Evolutionary conservation across 805 yeast species (phyloP).

Genomic region (Metschnikowia anglica): DNA sequence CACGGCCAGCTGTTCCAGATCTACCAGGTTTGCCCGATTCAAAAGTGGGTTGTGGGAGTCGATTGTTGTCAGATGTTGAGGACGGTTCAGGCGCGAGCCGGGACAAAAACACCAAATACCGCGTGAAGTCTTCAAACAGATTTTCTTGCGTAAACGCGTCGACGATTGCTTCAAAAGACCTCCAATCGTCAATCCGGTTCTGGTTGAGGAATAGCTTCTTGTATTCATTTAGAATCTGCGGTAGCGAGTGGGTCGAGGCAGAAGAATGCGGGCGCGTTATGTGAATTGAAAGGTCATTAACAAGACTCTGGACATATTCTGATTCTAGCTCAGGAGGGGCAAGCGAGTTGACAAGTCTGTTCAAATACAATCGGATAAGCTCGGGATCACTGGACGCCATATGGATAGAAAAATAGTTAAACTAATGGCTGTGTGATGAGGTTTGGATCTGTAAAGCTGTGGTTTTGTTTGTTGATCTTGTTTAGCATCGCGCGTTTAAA

Average conservation of each 20-base stretch:
- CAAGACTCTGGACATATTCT: slow-evolving; percentile 32
- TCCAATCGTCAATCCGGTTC: slow-evolving; percentile 33
- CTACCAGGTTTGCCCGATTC: not conserved
- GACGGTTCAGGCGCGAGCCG: slow-evolving; percentile 9
- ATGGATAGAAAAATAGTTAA: slow-evolving; percentile 2
- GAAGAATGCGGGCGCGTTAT: slow-evolving; percentile 6
- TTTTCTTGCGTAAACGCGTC: slow-evolving; percentile 30
- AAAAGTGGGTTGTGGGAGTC: not conserved
- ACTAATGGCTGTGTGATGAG: too few relatives aligned
- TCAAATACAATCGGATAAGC: slow-evolving; percentile 32
- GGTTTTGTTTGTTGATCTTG: slow-evolving; percentile 6
- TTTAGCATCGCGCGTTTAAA: slow-evolving; percentile 8
- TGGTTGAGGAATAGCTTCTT: slow-evolving; percentile 28
- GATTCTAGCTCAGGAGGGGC: slow-evolving; percentile 40
- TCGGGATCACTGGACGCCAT: slow-evolving; percentile 26
- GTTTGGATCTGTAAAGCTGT: slow-evolving; percentile 1
- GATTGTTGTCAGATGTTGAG: not conserved
- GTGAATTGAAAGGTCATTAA: slow-evolving; percentile 27
- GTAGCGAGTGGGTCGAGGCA: slow-evolving; percentile 18
- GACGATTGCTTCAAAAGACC: slow-evolving; percentile 30
- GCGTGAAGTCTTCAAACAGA: slow-evolving; percentile 33
- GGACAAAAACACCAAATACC: slow-evolving; percentile 35
- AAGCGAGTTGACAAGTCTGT: slow-evolving; percentile 36
- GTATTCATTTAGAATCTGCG: slow-evolving; percentile 24
- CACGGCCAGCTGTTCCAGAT: too few relatives aligned